phyloP scores from a whole-genome alignment of 805 yeast genomes.

The Barnettozyma vustinii region DNA sequence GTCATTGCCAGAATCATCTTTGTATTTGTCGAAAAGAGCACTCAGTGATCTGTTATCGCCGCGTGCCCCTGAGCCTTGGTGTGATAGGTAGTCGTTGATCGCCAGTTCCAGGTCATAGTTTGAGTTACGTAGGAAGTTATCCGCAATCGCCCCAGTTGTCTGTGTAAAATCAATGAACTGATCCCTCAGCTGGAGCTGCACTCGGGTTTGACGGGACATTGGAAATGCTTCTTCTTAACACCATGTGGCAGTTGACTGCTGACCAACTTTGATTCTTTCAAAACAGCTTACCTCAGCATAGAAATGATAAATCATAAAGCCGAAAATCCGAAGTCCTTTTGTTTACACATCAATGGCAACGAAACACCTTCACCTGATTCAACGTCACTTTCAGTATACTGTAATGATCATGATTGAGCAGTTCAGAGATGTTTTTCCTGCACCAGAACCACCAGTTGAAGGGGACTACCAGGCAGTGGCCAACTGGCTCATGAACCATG shows the following conservation, averaged over 20 bases:
- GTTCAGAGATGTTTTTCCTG: conserved; percentile 13
- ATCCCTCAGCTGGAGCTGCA: conserved; percentile 23
- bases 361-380: neutral
- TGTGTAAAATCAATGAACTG: conserved; percentile 26
- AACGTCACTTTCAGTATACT: neutral
- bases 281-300: neutral
- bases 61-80: conserved; percentile 14
- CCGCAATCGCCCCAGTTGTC: conserved; percentile 21
- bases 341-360: neutral
- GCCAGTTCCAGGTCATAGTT: conserved; percentile 25
- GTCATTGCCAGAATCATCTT: conserved; percentile 12
- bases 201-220: conserved; percentile 19
- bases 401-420: neutral
- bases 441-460: conserved; percentile 17
- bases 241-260: neutral
- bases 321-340: neutral
- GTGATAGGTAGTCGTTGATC: conserved; percentile 23
- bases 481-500: conserved; percentile 22
- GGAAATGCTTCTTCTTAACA: neutral
- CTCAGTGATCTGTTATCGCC: conserved; percentile 14
- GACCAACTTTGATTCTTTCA: neutral
- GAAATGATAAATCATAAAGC: neutral
- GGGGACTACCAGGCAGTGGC: conserved; percentile 19
- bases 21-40: conserved; percentile 20
- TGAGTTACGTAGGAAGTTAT: conserved; percentile 16